Evolutionary conservation across 2,329 filamentous ascomycete species (phyloP).

Genomic region (Pseudogymnoascus sp.): DNA sequence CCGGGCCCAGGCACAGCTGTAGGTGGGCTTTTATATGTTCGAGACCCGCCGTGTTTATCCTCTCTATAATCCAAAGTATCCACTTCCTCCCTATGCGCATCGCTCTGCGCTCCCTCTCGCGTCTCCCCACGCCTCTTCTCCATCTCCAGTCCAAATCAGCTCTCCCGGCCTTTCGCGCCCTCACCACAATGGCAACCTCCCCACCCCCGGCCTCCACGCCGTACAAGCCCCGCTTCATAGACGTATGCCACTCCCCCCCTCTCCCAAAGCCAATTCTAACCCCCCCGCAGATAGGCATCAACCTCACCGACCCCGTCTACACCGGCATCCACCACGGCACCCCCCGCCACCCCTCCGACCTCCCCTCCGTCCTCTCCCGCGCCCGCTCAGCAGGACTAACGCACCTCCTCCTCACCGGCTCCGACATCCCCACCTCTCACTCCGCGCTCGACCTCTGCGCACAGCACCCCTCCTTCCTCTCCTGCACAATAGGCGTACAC

Average conservation of each 20-base stretch:
- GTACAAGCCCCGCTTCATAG: slow-evolving; percentile 47
- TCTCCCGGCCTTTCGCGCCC: neutral
- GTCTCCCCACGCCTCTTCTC: neutral
- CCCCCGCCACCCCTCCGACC: slow-evolving; percentile 63
- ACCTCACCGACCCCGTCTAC: slow-evolving; percentile 88
- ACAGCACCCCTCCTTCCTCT: slow-evolving; percentile 70
- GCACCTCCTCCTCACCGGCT: slow-evolving; percentile 91
- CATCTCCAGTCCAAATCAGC: neutral
- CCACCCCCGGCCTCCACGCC: neutral
- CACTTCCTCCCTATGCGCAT: neutral
- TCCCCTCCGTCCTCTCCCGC: slow-evolving; percentile 68
- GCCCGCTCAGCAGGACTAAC: slow-evolving; percentile 70
- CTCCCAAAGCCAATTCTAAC: neutral
- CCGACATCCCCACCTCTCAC: slow-evolving; percentile 69
- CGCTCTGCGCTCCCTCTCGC: neutral
- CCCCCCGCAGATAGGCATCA: slow-evolving; percentile 69
- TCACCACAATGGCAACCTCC: neutral
- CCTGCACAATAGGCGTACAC: slow-evolving; percentile 87
- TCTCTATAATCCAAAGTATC: neutral
- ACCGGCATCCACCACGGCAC: slow-evolving; percentile 76
- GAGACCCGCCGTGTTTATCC: neutral
- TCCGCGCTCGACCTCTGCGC: slow-evolving; percentile 67
- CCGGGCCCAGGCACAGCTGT: neutral
- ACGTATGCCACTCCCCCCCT: slow-evolving; percentile 40
- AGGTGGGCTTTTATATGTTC: neutral